Conservation (phyloP, 2,329 filamentous ascomycete genomes). For the Aurifilum marmelostoma region DNA sequence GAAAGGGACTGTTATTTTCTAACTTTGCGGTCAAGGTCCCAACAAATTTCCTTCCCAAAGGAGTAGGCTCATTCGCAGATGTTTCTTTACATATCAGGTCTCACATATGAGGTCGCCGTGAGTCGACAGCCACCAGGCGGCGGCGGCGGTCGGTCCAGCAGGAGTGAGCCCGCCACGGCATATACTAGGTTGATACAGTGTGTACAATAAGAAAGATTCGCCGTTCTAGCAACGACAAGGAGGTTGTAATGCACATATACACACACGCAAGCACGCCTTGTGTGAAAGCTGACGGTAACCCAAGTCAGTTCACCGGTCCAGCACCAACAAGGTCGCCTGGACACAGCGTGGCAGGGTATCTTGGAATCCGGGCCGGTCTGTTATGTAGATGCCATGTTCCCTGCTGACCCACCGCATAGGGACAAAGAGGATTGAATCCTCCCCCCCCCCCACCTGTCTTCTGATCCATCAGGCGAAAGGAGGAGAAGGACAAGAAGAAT, state of each 20-base stretch:
- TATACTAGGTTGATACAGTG: background rate
- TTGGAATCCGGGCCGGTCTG: conserved; percentile 15
- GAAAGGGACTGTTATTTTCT: background rate
- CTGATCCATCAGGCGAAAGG: conserved; percentile 7
- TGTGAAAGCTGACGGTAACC: background rate
- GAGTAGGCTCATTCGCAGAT: background rate
- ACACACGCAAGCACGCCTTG: background rate
- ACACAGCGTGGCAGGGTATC: background rate
- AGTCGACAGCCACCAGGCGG: background rate
- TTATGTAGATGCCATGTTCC: conserved; percentile 18
- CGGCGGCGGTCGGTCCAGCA: background rate
- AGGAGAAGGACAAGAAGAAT: background rate
- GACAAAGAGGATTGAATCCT: background rate
- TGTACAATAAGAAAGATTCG: background rate
- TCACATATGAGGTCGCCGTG: conserved; percentile 10
- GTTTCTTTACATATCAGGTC: conserved; percentile 1
- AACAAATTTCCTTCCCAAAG: background rate
- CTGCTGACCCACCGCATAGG: conserved; percentile 11
- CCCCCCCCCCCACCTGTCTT: background rate
- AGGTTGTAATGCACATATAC: too few relatives aligned
- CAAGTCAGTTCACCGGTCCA: background rate
- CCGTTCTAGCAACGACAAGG: background rate
- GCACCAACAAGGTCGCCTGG: conserved; percentile 18
- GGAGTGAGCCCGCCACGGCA: background rate
- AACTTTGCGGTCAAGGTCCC: background rate